Conservation (phyloP, 106 monocot species). For the Acorus calamus region DNA sequence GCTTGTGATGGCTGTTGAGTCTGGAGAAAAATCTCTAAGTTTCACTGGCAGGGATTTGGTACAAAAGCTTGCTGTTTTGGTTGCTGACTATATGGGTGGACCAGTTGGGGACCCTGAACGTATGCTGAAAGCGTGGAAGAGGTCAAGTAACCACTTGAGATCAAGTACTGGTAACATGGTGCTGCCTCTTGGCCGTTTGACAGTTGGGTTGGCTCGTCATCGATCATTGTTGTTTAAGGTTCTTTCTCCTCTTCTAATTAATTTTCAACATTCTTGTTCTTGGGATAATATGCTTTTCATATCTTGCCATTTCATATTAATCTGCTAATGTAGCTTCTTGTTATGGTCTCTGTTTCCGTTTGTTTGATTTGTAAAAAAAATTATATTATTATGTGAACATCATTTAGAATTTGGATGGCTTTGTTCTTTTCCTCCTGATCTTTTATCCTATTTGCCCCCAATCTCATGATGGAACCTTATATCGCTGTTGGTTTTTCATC, state of each 20-base stretch:
- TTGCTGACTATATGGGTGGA: slow-evolving; percentile 65
- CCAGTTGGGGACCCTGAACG: slow-evolving; percentile 32
- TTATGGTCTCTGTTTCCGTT: too few species aligned
- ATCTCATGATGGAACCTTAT: too few species aligned
- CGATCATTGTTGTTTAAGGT: slow-evolving; percentile 80
- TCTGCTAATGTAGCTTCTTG: too few species aligned
- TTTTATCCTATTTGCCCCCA: too few species aligned
- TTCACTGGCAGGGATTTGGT: slow-evolving; percentile 27
- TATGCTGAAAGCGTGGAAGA: slow-evolving; percentile 31
- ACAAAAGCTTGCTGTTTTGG: slow-evolving; percentile 38
- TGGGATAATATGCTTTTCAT: too few species aligned
- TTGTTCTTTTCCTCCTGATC: too few species aligned
- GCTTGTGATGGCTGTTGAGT: slow-evolving; percentile 27
- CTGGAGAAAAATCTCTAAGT: slow-evolving; percentile 13
- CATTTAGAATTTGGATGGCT: too few species aligned
- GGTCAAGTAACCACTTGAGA: slow-evolving; percentile 25
- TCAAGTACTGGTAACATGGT: slow-evolving; percentile 27
- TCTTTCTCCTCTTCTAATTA: neutral
- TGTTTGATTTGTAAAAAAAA: too few species aligned
- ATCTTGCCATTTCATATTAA: too few species aligned
- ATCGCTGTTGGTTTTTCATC: too few species aligned
- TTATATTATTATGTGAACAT: too few species aligned
- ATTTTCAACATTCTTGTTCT: neutral
- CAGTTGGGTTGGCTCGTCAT: slow-evolving; percentile 66
- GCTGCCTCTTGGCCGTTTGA: slow-evolving; percentile 49